Percentiles rank a stretch among this genome's conserved stretches.
These are phyloP conservation scores for Saprolegnia diclina DNA, from an alignment of 352 stramenopile genomes.

Conservation along the genomic window DNA sequence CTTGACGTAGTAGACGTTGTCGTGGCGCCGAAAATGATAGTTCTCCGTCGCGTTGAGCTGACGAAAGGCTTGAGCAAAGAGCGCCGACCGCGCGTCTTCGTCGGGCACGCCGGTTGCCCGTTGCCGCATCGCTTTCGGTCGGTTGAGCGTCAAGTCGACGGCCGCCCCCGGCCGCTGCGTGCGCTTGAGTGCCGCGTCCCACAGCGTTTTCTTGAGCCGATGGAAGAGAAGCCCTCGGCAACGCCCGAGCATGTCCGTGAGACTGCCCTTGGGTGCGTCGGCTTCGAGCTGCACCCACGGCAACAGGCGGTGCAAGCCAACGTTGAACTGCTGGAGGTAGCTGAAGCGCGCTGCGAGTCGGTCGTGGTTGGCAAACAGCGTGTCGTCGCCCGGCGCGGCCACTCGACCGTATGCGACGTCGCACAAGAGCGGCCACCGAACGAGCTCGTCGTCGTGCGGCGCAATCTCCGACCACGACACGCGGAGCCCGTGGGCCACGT, in stretches of 20 bases:
- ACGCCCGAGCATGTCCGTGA: slow-evolving; percentile 1
- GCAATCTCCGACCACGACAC: slow-evolving; percentile 55
- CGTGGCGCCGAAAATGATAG: slow-evolving; percentile 53
- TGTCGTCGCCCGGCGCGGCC: slow-evolving; percentile 10
- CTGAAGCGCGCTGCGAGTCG: slow-evolving; percentile 57
- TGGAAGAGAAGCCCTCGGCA: slow-evolving; percentile 56
- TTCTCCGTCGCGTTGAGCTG: slow-evolving; percentile 63
- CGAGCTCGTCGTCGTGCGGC: slow-evolving; percentile 47
- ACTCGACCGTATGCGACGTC: slow-evolving; percentile 43
- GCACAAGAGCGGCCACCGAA: slow-evolving; percentile 63
- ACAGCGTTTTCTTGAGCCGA: slow-evolving; percentile 60
- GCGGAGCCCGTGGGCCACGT: slow-evolving; percentile 44
- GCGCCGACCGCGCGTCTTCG: slow-evolving; percentile 48
- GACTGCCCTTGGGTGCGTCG: background rate
- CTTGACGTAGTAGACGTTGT: slow-evolving; percentile 76
- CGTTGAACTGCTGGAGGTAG: slow-evolving; percentile 70
- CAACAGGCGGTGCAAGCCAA: slow-evolving; percentile 49
- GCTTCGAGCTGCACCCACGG: slow-evolving; percentile 41
- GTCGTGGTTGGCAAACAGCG: slow-evolving; percentile 31
- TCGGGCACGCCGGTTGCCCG: slow-evolving; percentile 53
- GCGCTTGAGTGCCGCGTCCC: slow-evolving; percentile 56
- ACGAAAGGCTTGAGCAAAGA: slow-evolving; percentile 83
- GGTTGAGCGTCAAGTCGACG: slow-evolving; percentile 74
- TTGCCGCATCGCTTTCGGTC: slow-evolving; percentile 77
- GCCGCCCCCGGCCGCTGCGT: slow-evolving; percentile 41